A percentile compares a stretch with the other conserved stretches of the same genome.
Evolutionary conservation across 306 rosid genomes (phyloP).

Genomic region (Herpetospermum pedunculosum): DNA sequence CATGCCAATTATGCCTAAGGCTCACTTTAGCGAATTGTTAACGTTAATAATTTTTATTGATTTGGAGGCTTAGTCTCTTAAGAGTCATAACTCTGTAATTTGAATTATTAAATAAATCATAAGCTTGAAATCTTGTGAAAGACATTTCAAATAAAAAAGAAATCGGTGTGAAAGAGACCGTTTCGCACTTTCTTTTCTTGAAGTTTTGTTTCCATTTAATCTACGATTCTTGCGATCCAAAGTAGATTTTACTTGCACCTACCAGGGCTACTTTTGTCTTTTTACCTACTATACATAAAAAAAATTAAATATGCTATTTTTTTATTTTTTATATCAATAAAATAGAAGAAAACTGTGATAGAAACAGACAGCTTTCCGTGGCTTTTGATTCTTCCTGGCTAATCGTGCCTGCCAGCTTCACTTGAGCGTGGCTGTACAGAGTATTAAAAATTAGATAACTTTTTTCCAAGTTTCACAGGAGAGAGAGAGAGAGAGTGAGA

Average conservation of each 20-base stretch:
- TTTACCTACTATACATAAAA: not conserved
- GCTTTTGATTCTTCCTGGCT: slow-evolving; percentile 61
- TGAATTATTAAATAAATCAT: not conserved
- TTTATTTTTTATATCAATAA: not conserved
- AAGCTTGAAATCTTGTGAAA: not conserved
- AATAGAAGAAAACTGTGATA: not conserved
- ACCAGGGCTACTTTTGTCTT: not conserved
- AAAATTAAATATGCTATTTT: not conserved
- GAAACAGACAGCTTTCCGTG: slow-evolving; percentile 29
- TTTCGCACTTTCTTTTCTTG: not conserved
- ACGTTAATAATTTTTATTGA: not conserved
- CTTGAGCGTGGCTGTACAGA: slow-evolving; percentile 35
- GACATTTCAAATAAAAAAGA: not conserved
- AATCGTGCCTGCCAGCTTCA: slow-evolving; percentile 92
- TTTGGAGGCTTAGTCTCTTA: not conserved
- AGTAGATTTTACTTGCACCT: not conserved
- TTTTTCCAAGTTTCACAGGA: not conserved
- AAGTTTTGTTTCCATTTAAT: not conserved
- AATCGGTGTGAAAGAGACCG: not conserved
- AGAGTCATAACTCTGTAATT: not conserved
- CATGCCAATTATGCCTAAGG: no score
- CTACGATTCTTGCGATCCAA: not conserved
- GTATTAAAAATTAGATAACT: slow-evolving; percentile 3
- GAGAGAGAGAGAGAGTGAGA: not conserved
- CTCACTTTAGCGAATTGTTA: no score